Percentiles rank a stretch among this genome's conserved stretches.
Conservation (phyloP, 2,329 filamentous ascomycete genomes). For the Boeremia exigua region DNA sequence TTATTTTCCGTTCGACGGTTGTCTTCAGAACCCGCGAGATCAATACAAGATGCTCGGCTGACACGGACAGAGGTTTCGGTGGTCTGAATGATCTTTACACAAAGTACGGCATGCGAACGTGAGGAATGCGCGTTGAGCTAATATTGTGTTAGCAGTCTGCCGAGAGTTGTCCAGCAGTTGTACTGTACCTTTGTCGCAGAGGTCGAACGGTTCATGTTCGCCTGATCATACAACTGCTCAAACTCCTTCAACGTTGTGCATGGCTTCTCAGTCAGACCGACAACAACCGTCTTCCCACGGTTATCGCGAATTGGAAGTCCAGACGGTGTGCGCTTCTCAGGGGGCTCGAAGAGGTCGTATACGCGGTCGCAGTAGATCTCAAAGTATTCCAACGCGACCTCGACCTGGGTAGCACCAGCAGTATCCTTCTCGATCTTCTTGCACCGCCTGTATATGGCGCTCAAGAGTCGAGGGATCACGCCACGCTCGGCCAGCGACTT, state of each 20-base stretch:
- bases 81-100: conserved; percentile 83
- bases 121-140: conserved; percentile 88
- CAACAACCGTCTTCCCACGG: conserved; percentile 84
- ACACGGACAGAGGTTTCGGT: conserved; percentile 70
- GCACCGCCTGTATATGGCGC: conserved; percentile 81
- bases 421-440: conserved; percentile 86
- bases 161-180: background rate
- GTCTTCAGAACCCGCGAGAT: conserved; percentile 93
- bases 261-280: conserved; percentile 80
- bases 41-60: conserved; percentile 91
- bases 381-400: conserved; percentile 85
- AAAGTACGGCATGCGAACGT: conserved; percentile 86
- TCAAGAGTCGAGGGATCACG: conserved; percentile 84
- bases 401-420: conserved; percentile 70
- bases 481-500: conserved; percentile 84
- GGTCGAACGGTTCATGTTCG: conserved; percentile 88
- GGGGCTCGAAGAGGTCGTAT: conserved; percentile 85
- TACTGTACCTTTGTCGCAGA: conserved; percentile 75
- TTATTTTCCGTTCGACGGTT: conserved; percentile 93
- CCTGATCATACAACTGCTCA: conserved; percentile 86
- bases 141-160: background rate
- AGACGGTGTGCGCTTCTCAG: conserved; percentile 81
- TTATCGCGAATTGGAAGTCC: conserved; percentile 86
- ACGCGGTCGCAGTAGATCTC: conserved; percentile 98
- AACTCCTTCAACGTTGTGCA: conserved; percentile 90